Conservation (phyloP, 768 basidiomycete species). For the Collybia sordida region DNA sequence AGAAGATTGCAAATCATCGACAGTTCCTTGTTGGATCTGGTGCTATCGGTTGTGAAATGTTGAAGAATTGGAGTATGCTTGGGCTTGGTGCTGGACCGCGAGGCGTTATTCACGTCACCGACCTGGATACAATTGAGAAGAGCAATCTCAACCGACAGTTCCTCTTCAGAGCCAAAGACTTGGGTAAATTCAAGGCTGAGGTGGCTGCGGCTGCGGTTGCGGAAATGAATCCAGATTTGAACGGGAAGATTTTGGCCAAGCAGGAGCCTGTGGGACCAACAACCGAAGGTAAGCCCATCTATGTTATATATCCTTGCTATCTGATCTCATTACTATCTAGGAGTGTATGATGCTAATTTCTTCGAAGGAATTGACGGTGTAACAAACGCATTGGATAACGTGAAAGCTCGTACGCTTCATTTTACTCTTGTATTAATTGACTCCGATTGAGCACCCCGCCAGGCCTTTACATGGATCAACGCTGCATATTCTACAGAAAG, state of each 20-base stretch:
- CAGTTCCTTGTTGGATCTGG: constrained; percentile 99
- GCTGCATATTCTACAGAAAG: constrained; percentile 95
- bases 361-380: constrained; percentile 88
- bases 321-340: constrained; percentile 54
- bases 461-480: constrained; percentile 98
- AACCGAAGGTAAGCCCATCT: constrained; percentile 75
- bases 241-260: constrained; percentile 81
- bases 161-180: constrained; percentile 93
- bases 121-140: constrained; percentile 99
- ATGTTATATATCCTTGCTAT: background rate
- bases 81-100: constrained; percentile 81
- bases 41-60: constrained; percentile 99
- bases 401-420: constrained; percentile 78
- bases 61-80: constrained; percentile 99
- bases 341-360: constrained; percentile 85
- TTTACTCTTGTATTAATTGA: constrained; percentile 6
- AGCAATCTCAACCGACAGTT: constrained; percentile 98
- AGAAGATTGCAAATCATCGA: constrained; percentile 83
- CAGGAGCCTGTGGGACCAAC: constrained; percentile 93
- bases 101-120: constrained; percentile 89
- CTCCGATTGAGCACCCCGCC: background rate
- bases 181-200: constrained; percentile 97
- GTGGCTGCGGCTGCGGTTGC: constrained; percentile 88
- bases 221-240: constrained; percentile 93
- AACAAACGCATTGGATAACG: constrained; percentile 97